Evolutionary conservation across 2,329 filamentous ascomycete species (phyloP), one percentile per base, ranked within the genome.

Genomic region (Neofusicoccum laricinum): DNA sequence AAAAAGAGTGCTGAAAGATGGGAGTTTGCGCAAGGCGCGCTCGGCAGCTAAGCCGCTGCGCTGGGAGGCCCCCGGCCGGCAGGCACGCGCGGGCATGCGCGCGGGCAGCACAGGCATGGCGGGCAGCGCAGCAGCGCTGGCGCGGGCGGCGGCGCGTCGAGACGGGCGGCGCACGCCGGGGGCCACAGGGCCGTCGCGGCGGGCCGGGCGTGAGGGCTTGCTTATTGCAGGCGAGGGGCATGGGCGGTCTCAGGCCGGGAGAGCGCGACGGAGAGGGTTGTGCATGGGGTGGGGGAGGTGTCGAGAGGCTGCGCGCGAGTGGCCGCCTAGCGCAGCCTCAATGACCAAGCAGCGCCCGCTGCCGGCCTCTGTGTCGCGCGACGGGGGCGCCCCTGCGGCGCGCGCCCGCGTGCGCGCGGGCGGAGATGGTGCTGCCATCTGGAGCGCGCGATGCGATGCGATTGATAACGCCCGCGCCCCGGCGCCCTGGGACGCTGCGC

Each of bases 221-320:
- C 61, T 63, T 51, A 63, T 63, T 63, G 61, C 61, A 63, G 59
- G 36, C 59, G 59, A 51, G 43, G 43, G 59, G 43, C 46, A 62
- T 62, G 59, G 59, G 59, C 43, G 34, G 61, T 53, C 61, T 63
- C 61, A 63, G 61, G 61, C 61, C 53, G 21, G 53, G 53, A 57
- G 53, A 43, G 53, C 17, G 49, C 21, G 50, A 12, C 34, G 59
- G 40, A 34, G 58, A 41, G 19, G 43, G 43, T 49, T 32, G 43
- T 50, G 59, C 59, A 32, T 36, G 40, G 57, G 38, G 40, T 59
- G 55, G 40, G 32, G 41, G 40, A 50, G 59, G 25, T 30, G 25
- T 30, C 25, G 25, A 30, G 25, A 30, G 25, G 59, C 17, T 43
- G 25, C 25, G 46, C 45, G 36, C 58, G 32, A 61, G 58, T 49